Evolutionary conservation across 768 basidiomycete genomes (phyloP).

Genomic region (Leccinum uliginosum): DNA sequence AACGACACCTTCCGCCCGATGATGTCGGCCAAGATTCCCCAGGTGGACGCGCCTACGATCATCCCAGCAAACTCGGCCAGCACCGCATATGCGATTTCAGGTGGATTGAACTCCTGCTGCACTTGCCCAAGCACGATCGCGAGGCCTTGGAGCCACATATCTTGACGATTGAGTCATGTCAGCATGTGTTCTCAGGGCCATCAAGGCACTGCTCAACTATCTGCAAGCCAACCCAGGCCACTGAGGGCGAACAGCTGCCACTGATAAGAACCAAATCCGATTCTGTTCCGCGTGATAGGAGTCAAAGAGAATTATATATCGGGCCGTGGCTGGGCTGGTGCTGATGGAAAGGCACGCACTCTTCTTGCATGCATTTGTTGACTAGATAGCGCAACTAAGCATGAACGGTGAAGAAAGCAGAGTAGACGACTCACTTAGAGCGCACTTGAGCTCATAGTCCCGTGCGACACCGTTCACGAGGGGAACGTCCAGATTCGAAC

Average conservation of each 20-base stretch:
- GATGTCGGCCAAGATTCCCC: conserved; percentile 48
- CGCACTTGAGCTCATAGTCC: conserved; percentile 33
- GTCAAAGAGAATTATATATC: not conserved
- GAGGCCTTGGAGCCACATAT: conserved; percentile 43
- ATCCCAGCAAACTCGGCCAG: conserved; percentile 45
- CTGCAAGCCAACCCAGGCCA: conserved; percentile 47
- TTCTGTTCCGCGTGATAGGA: conserved; percentile 25
- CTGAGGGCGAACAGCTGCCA: conserved; percentile 43
- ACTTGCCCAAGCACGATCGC: conserved; percentile 44
- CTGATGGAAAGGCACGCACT: conserved; percentile 28
- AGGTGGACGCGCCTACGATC: conserved; percentile 44
- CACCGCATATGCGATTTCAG: conserved; percentile 42
- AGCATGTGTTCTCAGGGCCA: conserved; percentile 21
- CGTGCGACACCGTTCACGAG: conserved; percentile 25
- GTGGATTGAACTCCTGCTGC: conserved; percentile 39
- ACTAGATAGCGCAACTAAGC: conserved; percentile 25
- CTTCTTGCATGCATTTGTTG: conserved; percentile 43
- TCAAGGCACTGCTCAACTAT: conserved; percentile 33
- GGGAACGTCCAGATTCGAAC: not conserved
- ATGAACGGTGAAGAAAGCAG: not conserved
- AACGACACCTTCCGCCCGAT: conserved; percentile 45
- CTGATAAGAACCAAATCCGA: conserved; percentile 50
- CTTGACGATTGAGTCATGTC: conserved; percentile 4
- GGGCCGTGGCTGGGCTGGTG: not conserved
- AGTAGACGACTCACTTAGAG: conserved; percentile 21